phyloP scores from a whole-genome alignment of 2,329 filamentous ascomycete genomes.

The Neopestalotiopsis sp. region DNA sequence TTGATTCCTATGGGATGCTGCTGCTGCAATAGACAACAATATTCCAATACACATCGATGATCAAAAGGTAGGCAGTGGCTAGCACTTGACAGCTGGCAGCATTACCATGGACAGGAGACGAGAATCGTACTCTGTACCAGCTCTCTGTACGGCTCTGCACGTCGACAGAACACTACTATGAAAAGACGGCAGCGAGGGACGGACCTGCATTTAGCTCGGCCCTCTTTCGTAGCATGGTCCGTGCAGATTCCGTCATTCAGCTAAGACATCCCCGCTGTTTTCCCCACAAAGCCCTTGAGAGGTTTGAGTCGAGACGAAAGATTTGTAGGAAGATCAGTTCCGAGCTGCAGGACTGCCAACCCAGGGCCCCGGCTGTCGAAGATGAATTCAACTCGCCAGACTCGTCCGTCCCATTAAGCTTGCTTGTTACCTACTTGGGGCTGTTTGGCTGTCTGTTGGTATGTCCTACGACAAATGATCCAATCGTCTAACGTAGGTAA shows the following conservation, averaged over 20 bases:
- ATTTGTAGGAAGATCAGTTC: neutral
- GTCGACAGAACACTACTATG: neutral
- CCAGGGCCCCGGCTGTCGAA: neutral
- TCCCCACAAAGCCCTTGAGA: slow-evolving; percentile 8
- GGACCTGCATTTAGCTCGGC: slow-evolving; percentile 12
- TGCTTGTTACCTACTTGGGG: neutral
- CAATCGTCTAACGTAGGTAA: neutral
- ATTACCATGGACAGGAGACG: too few relatives aligned
- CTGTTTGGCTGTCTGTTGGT: neutral
- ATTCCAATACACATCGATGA: too few relatives aligned
- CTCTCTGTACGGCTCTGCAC: too few relatives aligned
- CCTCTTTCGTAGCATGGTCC: neutral
- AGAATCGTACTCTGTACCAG: too few relatives aligned
- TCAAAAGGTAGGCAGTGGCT: too few relatives aligned
- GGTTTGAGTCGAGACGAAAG: neutral
- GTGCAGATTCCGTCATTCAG: slow-evolving; percentile 9
- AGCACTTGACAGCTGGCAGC: too few relatives aligned
- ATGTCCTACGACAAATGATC: neutral
- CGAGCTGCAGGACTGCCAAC: neutral
- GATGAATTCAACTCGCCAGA: neutral
- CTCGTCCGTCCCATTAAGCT: neutral
- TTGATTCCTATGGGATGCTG: too few relatives aligned
- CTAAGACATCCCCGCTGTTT: neutral
- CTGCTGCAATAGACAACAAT: too few relatives aligned
- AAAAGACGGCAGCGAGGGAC: neutral